These are phyloP conservation scores for Apiospora hydei DNA, from an alignment of 2,329 filamentous ascomycete species.

Conservation along the genomic window DNA sequence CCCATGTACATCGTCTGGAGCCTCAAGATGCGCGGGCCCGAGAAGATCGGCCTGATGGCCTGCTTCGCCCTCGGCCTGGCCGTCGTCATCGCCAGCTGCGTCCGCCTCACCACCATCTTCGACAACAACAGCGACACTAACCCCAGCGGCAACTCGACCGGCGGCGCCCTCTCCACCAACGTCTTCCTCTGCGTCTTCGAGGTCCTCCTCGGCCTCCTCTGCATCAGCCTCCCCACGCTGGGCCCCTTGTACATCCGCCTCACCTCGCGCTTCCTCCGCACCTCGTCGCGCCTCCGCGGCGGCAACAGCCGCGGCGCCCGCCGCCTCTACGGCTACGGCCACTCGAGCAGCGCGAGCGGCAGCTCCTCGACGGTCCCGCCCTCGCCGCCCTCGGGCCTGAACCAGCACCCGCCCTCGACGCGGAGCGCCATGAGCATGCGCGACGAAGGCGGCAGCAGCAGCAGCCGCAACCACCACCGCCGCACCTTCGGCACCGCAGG, in stretches of 20 bases:
- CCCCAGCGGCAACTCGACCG: conserved; percentile 6
- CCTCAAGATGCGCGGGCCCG: conserved; percentile 40
- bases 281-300: background rate
- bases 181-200: conserved; percentile 26
- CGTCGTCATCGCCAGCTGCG: background rate
- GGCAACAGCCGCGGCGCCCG: background rate
- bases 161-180: conserved; percentile 17
- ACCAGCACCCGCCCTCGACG: conserved; percentile 12
- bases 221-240: conserved; percentile 24
- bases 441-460: background rate
- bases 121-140: conserved; percentile 7
- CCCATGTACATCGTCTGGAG: conserved; percentile 45
- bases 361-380: background rate
- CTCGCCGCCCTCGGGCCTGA: conserved; percentile 12
- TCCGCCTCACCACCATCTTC: conserved; percentile 23
- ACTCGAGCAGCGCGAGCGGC: conserved; percentile 15
- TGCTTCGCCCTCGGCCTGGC: conserved; percentile 35
- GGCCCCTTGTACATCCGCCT: conserved; percentile 20
- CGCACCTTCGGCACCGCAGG: background rate
- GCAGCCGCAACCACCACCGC: background rate
- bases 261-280: background rate
- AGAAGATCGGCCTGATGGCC: conserved; percentile 38
- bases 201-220: conserved; percentile 20
- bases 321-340: background rate
- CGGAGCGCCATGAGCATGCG: background rate